Percentiles rank a stretch among this genome's conserved stretches.
These are phyloP conservation scores for Bonia amplexicaulis DNA, from an alignment of 176 grass and related monocot genomes.

Conservation along the genomic window DNA sequence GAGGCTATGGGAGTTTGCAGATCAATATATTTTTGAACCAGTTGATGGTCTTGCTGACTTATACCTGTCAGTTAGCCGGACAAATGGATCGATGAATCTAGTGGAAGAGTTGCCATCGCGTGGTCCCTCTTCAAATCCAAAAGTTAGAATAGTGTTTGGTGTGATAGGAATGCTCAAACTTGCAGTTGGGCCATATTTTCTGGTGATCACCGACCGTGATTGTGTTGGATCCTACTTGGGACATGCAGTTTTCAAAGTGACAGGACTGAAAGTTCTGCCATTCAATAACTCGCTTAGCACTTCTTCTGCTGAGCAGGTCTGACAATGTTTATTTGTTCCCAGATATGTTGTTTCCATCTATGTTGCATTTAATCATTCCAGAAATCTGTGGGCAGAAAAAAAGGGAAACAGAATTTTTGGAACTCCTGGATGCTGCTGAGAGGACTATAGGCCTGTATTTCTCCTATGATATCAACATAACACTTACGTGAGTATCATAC, in stretches of 20 bases:
- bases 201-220: slow-evolving; percentile 55
- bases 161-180: slow-evolving; percentile 66
- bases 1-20: slow-evolving; percentile 64
- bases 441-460: slow-evolving; percentile 62
- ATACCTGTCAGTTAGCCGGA: slow-evolving; percentile 44
- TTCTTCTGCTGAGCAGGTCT: slow-evolving; percentile 51
- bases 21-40: slow-evolving; percentile 23
- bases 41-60: slow-evolving; percentile 52
- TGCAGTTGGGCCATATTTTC: slow-evolving; percentile 48
- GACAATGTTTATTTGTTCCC: neutral
- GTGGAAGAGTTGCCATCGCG: slow-evolving; percentile 50
- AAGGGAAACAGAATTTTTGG: slow-evolving; percentile 53
- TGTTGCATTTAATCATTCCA: neutral
- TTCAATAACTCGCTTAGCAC: slow-evolving; percentile 43
- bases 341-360: neutral
- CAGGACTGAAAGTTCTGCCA: slow-evolving; percentile 51
- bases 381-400: slow-evolving; percentile 49
- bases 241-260: slow-evolving; percentile 61
- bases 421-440: slow-evolving; percentile 56
- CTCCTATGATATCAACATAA: slow-evolving; percentile 82
- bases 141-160: slow-evolving; percentile 51
- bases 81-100: slow-evolving; percentile 53
- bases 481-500: slow-evolving; percentile 44
- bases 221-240: slow-evolving; percentile 61
- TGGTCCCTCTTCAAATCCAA: slow-evolving; percentile 26